phyloP scores from a whole-genome alignment of 1,139 yeast species.

The Blastobotrys raffinosifermentans region DNA sequence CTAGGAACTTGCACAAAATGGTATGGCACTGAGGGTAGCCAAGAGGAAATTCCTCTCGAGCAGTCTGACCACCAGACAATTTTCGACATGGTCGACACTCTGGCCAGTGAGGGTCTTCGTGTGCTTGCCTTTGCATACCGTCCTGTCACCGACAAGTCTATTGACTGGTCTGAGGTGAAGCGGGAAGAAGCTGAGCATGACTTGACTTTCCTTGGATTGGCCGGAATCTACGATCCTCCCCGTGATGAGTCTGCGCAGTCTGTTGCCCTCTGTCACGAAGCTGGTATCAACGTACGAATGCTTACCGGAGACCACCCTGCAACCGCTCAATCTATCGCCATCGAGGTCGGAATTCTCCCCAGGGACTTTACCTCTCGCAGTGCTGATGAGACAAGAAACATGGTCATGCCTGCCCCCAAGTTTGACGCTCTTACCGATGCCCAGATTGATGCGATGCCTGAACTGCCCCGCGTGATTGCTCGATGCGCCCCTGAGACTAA shows the following conservation, averaged over 20 bases:
- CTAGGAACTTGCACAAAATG: slow-evolving; percentile 53
- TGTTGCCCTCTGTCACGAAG: slow-evolving; percentile 62
- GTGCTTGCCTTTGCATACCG: slow-evolving; percentile 59
- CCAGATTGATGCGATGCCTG: slow-evolving; percentile 62
- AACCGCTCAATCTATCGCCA: slow-evolving; percentile 77
- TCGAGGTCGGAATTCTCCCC: slow-evolving; percentile 80
- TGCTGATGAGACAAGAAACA: slow-evolving; percentile 52
- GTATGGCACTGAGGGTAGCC: slow-evolving; percentile 39
- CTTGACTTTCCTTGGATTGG: slow-evolving; percentile 59
- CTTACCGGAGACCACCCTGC: slow-evolving; percentile 83
- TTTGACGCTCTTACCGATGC: slow-evolving; percentile 61
- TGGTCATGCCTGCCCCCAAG: slow-evolving; percentile 73
- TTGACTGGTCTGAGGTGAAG: slow-evolving; percentile 29
- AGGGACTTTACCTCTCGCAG: slow-evolving; percentile 58
- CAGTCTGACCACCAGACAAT: slow-evolving; percentile 39
- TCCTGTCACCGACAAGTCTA: slow-evolving; percentile 9
- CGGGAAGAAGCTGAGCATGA: slow-evolving; percentile 52
- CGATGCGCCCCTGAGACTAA: slow-evolving; percentile 84
- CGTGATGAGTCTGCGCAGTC: slow-evolving; percentile 65
- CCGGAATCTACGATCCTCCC: slow-evolving; percentile 83
- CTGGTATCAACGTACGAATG: slow-evolving; percentile 81
- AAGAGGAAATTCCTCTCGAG: slow-evolving; percentile 9
- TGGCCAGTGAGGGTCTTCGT: slow-evolving; percentile 66
- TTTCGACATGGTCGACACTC: slow-evolving; percentile 53
- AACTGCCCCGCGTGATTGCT: slow-evolving; percentile 73